phyloP scores from a whole-genome alignment of 2,329 filamentous ascomycete genomes.

The Colletotrichum endophyticum region DNA sequence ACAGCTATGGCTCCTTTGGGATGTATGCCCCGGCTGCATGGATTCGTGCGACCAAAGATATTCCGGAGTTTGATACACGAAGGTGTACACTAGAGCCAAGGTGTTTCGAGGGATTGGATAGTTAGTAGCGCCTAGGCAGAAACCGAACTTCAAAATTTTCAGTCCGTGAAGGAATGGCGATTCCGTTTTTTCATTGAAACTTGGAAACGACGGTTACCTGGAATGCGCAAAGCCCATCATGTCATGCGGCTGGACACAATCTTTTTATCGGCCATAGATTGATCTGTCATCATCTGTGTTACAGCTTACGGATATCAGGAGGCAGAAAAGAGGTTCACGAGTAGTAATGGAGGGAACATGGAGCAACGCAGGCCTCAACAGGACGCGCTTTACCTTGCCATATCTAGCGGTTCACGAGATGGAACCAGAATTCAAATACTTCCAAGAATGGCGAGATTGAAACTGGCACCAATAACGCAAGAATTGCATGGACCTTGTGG shows the following conservation, averaged over 20 bases:
- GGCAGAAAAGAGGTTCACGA: too few relatives aligned
- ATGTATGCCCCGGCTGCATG: neutral
- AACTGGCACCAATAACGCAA: neutral
- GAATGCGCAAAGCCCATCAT: neutral
- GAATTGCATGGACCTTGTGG: fast-evolving
- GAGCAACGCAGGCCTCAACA: too few relatives aligned
- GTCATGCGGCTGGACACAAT: too few relatives aligned
- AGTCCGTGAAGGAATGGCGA: fast-evolving
- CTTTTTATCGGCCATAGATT: too few relatives aligned
- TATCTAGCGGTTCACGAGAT: too few relatives aligned
- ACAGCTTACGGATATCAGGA: too few relatives aligned
- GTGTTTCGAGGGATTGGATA: neutral
- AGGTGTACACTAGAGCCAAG: neutral
- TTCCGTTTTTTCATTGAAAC: fast-evolving
- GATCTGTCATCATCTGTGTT: too few relatives aligned
- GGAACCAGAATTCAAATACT: too few relatives aligned
- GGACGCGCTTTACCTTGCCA: too few relatives aligned
- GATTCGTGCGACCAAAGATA: neutral
- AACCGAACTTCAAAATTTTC: fast-evolving
- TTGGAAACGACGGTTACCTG: neutral
- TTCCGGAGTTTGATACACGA: neutral
- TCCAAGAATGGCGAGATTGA: too few relatives aligned
- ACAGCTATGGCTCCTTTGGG: too few relatives aligned
- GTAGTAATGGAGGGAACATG: too few relatives aligned
- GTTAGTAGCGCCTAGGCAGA: fast-evolving